These are phyloP conservation scores for Cryptococcus jaspeensis DNA, from an alignment of 1,284 basidiomycete species.

Conservation along the genomic window DNA sequence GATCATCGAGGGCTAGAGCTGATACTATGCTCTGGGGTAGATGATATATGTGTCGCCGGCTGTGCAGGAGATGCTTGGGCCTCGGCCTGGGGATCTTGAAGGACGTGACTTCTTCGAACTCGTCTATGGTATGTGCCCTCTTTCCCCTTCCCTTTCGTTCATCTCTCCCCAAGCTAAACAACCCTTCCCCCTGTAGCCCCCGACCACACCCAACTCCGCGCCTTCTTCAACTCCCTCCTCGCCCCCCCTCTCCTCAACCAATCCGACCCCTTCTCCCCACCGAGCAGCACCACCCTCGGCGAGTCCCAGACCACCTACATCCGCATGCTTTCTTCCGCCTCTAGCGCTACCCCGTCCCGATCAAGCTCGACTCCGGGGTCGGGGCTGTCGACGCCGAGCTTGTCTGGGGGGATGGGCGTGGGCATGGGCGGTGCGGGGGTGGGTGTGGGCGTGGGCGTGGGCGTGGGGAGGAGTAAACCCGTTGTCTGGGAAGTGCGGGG, in stretches of 20 bases:
- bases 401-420: too few species aligned
- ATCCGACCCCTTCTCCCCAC: constrained; percentile 6
- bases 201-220: constrained; percentile 29
- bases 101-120: constrained; percentile 44
- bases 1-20: too few species aligned
- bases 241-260: constrained; percentile 15
- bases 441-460: too few species aligned
- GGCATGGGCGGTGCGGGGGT: too few species aligned
- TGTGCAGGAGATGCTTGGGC: constrained; percentile 39
- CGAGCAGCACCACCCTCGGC: constrained; percentile 2
- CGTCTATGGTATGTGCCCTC: constrained; percentile 32
- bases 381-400: background rate
- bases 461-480: constrained; percentile 4
- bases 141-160: background rate
- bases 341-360: background rate
- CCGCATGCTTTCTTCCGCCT: constrained; percentile 17
- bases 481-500: constrained; percentile 38
- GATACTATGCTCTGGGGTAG: constrained; percentile 13
- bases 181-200: constrained; percentile 11
- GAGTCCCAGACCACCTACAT: constrained; percentile 29
- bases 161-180: background rate
- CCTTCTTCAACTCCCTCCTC: constrained; percentile 27
- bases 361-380: background rate
- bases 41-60: constrained; percentile 45
- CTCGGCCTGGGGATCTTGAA: constrained; percentile 38